These are phyloP conservation scores for Sarcodon aspratus DNA, from an alignment of 768 basidiomycete genomes.

Conservation along the genomic window DNA sequence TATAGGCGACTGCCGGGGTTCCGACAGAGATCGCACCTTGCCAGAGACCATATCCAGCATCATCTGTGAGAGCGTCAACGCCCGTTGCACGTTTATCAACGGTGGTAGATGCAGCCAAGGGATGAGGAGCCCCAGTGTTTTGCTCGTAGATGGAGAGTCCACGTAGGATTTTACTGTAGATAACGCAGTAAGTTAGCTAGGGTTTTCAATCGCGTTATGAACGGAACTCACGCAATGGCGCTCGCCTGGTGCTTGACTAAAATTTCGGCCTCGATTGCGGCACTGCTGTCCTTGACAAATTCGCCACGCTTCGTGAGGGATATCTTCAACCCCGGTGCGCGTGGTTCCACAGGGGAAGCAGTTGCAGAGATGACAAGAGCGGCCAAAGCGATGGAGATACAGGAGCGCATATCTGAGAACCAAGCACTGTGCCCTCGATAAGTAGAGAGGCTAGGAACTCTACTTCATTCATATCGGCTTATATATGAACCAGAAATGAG, in stretches of 20 bases:
- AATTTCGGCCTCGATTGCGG: constrained; percentile 11
- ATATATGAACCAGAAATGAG: too few relatives aligned
- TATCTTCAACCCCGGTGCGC: constrained; percentile 10
- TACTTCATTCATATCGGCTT: too few relatives aligned
- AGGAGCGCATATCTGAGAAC: neutral
- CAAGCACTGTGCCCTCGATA: too few relatives aligned
- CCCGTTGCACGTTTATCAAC: neutral
- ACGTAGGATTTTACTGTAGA: neutral
- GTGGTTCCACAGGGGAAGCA: constrained; percentile 6
- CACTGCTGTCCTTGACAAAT: constrained; percentile 13
- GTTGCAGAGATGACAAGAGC: neutral
- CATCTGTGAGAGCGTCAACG: constrained; percentile 5
- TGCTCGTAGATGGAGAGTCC: constrained; percentile 1
- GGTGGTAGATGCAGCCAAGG: neutral
- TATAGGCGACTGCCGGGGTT: constrained; percentile 15
- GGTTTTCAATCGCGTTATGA: neutral
- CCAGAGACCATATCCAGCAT: constrained; percentile 13
- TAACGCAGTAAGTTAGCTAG: neutral
- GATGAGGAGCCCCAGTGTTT: constrained; percentile 2
- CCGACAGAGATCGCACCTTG: constrained; percentile 19
- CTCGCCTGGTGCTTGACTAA: constrained; percentile 14
- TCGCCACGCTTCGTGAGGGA: constrained; percentile 18
- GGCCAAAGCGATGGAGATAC: neutral
- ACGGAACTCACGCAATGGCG: constrained; percentile 10
- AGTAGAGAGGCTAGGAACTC: too few relatives aligned